These are phyloP conservation scores for Botrytis squamosa DNA, from an alignment of 2,329 filamentous ascomycete genomes.

Conservation along the genomic window DNA sequence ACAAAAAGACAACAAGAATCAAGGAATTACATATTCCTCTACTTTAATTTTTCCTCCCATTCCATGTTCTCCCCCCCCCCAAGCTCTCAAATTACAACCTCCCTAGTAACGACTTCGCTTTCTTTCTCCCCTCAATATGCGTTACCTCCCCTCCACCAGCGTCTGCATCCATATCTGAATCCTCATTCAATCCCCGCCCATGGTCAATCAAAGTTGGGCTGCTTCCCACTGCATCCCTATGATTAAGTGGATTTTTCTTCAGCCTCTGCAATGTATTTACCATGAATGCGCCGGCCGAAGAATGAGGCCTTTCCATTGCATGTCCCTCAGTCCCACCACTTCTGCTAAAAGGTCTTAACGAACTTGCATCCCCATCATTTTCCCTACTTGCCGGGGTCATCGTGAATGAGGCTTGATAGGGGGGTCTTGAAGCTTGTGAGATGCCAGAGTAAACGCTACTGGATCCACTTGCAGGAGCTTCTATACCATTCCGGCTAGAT, in stretches of 20 bases:
- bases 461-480: constrained; percentile 33
- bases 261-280: background rate
- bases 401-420: constrained; percentile 28
- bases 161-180: background rate
- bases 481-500: constrained; percentile 31
- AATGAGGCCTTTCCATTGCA: constrained; percentile 6
- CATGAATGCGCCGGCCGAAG: constrained; percentile 1
- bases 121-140: background rate
- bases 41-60: background rate
- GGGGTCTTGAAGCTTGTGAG: constrained; percentile 25
- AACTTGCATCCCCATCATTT: constrained; percentile 20
- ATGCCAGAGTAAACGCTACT: constrained; percentile 34
- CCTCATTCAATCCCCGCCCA: background rate
- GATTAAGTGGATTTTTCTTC: background rate
- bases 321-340: constrained; percentile 22
- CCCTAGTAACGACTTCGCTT: constrained; percentile 6
- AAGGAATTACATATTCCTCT: background rate
- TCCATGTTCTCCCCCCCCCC: background rate
- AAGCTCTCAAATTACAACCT: background rate
- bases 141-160: background rate
- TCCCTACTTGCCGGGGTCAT: constrained; percentile 34
- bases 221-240: background rate
- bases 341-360: constrained; percentile 14
- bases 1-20: background rate
- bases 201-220: background rate